Base-by-base conservation (phyloP, 2,329 filamentous ascomycete species). In the Sordariomycetes sp. region DNA sequence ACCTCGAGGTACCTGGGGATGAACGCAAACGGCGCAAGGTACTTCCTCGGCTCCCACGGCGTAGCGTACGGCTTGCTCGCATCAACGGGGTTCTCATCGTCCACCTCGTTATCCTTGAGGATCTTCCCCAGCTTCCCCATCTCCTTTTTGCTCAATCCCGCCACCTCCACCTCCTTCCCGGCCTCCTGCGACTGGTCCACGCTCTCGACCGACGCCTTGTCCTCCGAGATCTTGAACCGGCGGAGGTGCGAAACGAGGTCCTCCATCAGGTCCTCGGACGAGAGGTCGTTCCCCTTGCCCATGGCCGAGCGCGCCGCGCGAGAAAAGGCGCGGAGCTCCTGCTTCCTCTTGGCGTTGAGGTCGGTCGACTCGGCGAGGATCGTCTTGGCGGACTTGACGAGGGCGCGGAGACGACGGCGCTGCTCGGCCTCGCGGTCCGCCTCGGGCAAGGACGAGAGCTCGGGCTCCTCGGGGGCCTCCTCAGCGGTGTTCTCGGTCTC, bases 1-100 rank as follows among this genome's bases (percentile, higher is more conserved):
- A 99, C 94, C 74, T 99, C 95, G 60, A 99, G 81, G 70, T 97
- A 99, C 57, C 88, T 78, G 12, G 94, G 94, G 63, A 99, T 90
- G 71, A 96, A 96, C 25, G 91, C 90, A 71, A 99, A 99, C 0
- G 91, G 85, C 55, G 82, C 79, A 88, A 99, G 95, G 72, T 82
- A 97, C 56, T 86, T 80, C 58, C 90, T 80, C 13, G 94, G 94
- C 62, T 79, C 74, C 94, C 94, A 99, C 13, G 94, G 94, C 1
- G 91, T 96, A 4, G 80, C 80, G 68, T 99, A 99, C 3, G 94
- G 89, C 72, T 95, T 95, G 58, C 69, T 72, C 53, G 72, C 71
- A 70, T 96, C 89, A 59, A 86, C 72, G 0, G 89, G 86, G 72
- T 96, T 95, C 67, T 90, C 82, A 58, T 78, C 75, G 65, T 88